Conservation (phyloP, 768 basidiomycete genomes). For the Harrya chromipes region DNA sequence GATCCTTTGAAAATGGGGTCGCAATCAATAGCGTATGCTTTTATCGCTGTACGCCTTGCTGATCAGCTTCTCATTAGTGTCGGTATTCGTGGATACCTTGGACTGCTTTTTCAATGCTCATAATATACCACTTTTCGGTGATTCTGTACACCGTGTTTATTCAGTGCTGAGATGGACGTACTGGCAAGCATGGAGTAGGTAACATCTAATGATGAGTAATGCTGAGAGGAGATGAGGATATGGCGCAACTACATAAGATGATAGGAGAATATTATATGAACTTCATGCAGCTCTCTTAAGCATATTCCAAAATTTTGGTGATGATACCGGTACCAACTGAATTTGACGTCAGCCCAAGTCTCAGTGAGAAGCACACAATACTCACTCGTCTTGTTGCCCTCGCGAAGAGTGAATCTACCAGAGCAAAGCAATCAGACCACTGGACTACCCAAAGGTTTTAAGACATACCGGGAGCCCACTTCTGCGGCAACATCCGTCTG, state of each 20-base stretch:
- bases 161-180: too few relatives aligned
- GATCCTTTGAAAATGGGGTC: too few relatives aligned
- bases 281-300: slow-evolving; percentile 14
- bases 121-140: too few relatives aligned
- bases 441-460: neutral
- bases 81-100: too few relatives aligned
- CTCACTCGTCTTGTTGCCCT: slow-evolving; percentile 90
- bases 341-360: slow-evolving; percentile 11
- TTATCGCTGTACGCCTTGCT: too few relatives aligned
- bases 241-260: slow-evolving; percentile 16
- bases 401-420: slow-evolving; percentile 80
- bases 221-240: slow-evolving; percentile 25
- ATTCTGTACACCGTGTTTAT: too few relatives aligned
- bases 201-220: slow-evolving; percentile 12
- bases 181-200: neutral
- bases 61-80: too few relatives aligned
- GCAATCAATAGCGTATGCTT: too few relatives aligned
- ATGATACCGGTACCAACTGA: slow-evolving; percentile 93
- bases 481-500: slow-evolving; percentile 87
- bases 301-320: slow-evolving; percentile 69
- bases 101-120: too few relatives aligned
- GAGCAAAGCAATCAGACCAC: neutral
- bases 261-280: slow-evolving; percentile 19
- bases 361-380: neutral
- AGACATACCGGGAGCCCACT: slow-evolving; percentile 69